These are phyloP conservation scores for Asterella californica DNA, from an alignment of 225 moss, liverwort and hornwort species.

Conservation along the genomic window DNA sequence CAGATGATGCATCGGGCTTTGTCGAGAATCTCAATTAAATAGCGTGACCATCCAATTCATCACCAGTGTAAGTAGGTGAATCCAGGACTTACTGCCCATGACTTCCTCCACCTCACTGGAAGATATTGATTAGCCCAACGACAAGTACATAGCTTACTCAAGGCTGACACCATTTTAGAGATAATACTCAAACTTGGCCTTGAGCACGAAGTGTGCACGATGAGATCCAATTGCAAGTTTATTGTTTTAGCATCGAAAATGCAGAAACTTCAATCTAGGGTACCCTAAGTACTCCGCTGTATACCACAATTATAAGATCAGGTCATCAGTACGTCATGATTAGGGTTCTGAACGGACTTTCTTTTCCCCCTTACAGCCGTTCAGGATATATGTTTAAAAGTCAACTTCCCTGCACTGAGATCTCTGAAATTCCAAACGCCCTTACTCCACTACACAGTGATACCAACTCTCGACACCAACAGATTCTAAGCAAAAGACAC, in stretches of 20 bases:
- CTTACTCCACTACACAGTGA: background rate
- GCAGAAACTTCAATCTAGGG: background rate
- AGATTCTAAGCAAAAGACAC: background rate
- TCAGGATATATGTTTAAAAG: background rate
- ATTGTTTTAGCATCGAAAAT: background rate
- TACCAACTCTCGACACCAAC: background rate
- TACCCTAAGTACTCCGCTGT: too few relatives aligned
- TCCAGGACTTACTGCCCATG: background rate
- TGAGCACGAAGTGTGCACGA: background rate
- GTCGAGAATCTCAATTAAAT: background rate
- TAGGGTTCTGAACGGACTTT: background rate
- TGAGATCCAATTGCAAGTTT: background rate
- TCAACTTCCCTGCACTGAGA: background rate
- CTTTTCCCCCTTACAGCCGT: background rate
- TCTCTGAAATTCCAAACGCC: background rate
- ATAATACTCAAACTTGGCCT: background rate
- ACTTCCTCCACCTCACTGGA: background rate
- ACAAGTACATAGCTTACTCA: background rate
- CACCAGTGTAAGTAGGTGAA: background rate
- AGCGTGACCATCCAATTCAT: background rate
- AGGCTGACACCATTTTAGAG: background rate
- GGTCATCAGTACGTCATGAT: background rate
- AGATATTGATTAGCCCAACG: background rate
- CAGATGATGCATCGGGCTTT: background rate
- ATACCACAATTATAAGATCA: background rate